Percentiles rank a stretch among this genome's conserved stretches.
These are phyloP conservation scores for Candida sphagnicola DNA, from an alignment of 805 yeast genomes.

Conservation along the genomic window DNA sequence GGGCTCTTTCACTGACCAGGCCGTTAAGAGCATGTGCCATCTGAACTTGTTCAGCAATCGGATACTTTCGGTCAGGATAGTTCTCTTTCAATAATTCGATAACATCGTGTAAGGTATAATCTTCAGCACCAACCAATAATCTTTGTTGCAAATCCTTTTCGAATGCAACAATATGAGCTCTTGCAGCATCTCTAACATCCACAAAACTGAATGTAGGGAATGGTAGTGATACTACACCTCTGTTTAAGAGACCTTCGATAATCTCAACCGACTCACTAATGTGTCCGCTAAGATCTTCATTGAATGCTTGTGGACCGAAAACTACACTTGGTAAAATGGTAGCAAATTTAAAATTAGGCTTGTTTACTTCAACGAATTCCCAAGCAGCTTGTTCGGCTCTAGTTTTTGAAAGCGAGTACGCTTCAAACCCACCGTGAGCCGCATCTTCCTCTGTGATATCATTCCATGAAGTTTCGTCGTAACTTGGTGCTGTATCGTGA, in stretches of 20 bases:
- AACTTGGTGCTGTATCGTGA: neutral
- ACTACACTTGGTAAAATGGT: conserved; percentile 43
- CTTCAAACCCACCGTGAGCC: conserved; percentile 12
- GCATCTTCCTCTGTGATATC: conserved; percentile 26
- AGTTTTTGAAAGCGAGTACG: conserved; percentile 45
- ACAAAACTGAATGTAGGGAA: conserved; percentile 20
- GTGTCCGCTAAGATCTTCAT: conserved; percentile 19
- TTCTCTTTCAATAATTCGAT: conserved; percentile 19
- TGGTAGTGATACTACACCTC: conserved; percentile 13
- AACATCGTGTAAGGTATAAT: conserved; percentile 14
- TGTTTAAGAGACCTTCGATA: conserved; percentile 21
- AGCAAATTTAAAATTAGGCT: conserved; percentile 35
- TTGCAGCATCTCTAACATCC: conserved; percentile 64
- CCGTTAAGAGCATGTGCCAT: conserved; percentile 16
- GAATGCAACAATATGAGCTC: conserved; percentile 51
- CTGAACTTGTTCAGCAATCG: conserved; percentile 7
- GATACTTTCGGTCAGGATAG: conserved; percentile 7
- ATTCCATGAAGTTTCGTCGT: conserved; percentile 38
- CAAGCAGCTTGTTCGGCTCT: conserved; percentile 58
- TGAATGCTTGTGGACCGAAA: conserved; percentile 51
- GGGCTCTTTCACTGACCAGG: conserved; percentile 24
- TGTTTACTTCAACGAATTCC: conserved; percentile 43
- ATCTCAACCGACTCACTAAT: conserved; percentile 25
- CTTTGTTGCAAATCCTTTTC: conserved; percentile 33
- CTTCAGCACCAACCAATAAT: conserved; percentile 11